Conservation (phyloP, 2,329 filamentous ascomycete species). For the Meredithiella fracta region DNA sequence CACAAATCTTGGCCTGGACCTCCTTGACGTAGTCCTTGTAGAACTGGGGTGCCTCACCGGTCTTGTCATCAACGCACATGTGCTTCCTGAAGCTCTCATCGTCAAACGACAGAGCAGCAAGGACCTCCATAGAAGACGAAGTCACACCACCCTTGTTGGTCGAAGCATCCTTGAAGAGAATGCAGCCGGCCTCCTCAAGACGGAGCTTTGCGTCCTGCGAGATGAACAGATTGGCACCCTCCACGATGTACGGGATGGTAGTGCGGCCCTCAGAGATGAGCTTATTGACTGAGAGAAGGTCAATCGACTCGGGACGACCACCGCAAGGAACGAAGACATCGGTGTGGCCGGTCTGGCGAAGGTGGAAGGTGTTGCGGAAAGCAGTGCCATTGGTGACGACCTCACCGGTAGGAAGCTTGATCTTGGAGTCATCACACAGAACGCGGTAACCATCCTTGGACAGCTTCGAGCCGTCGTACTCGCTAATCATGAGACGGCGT, state of each 20-base stretch:
- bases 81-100: slow-evolving; percentile 74
- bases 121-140: slow-evolving; percentile 87
- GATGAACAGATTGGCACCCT: slow-evolving; percentile 96
- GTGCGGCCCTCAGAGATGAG: slow-evolving; percentile 83
- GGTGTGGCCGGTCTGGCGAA: slow-evolving; percentile 59
- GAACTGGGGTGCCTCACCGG: slow-evolving; percentile 66
- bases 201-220: slow-evolving; percentile 95
- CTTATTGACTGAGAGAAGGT: slow-evolving; percentile 70
- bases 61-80: slow-evolving; percentile 65
- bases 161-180: slow-evolving; percentile 93
- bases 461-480: slow-evolving; percentile 74
- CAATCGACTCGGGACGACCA: slow-evolving; percentile 90
- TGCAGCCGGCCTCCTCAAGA: slow-evolving; percentile 84
- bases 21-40: slow-evolving; percentile 85
- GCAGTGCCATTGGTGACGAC: slow-evolving; percentile 75
- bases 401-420: slow-evolving; percentile 78
- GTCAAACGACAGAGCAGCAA: slow-evolving; percentile 87
- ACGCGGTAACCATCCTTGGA: slow-evolving; percentile 81
- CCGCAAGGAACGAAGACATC: slow-evolving; percentile 93
- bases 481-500: slow-evolving; percentile 71
- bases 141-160: slow-evolving; percentile 98
- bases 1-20: slow-evolving; percentile 78
- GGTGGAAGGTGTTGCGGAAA: slow-evolving; percentile 96
- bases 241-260: slow-evolving; percentile 83
- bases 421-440: slow-evolving; percentile 75